Evolutionary conservation across 1,284 basidiomycete genomes (phyloP), one percentile per base, ranked within the genome.

Genomic region (Neonothopanus nambi): DNA sequence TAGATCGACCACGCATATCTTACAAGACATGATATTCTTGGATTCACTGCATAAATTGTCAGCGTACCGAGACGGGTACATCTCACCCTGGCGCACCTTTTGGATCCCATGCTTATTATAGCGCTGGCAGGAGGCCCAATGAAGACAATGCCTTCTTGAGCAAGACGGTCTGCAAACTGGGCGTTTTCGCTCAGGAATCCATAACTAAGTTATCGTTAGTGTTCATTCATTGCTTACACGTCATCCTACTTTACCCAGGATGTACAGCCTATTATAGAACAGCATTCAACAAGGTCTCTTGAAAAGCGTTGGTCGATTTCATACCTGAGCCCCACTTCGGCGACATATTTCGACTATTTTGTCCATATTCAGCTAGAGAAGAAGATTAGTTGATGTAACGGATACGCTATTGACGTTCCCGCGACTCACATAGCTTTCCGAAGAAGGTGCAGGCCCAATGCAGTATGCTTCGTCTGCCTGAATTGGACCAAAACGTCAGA

Each of bases 401-500:
- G 28, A 11, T 39, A 47, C 12, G 33, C 26, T 24, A 18, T 37
- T 6, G 7, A 18, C n/a, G 30, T 17, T 38, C 5, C 30, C 17
- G 17, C 7, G 11, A 78, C 86, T 67, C 54, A 92, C 91, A 74
- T 98, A 97, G 63, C 92, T 95, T 67, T 96, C 87, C 0, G 87
- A 71, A 0, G 92, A 94, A 0, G 88, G 86, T 1, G 95, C 91
- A 15, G 93, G 92, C 1, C 95, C 95, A 48, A 98, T 94, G 61
- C 89, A 91, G 66, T 93, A 95, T 4, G 95, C 94, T 66, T 98
- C 95, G 65, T 98, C 95, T n/a, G 95, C 95, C 87, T 93, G 47
- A 35, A 44, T 45, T 21, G 11, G 61, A 7, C 36, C 21, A 28
- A 46, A 51, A 40, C 39, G 18, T 49, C 30, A 24, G 28, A 17